These are phyloP conservation scores for Sanguinoderma infundibulare DNA, from an alignment of 1,284 basidiomycete species.

Conservation along the genomic window DNA sequence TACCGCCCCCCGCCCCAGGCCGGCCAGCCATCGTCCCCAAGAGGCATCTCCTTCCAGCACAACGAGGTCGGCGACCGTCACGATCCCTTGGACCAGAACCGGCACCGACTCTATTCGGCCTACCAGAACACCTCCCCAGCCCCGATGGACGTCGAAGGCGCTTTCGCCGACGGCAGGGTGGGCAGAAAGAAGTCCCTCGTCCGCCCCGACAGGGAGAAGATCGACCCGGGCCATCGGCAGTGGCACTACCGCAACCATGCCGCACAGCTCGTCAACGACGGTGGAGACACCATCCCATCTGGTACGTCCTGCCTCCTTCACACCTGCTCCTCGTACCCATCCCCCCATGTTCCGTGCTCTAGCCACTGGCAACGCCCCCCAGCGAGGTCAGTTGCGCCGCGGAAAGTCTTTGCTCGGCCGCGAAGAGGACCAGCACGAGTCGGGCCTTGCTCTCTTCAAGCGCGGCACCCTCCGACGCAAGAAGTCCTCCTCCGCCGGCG, in stretches of 20 bases:
- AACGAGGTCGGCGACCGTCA: conserved; percentile 69
- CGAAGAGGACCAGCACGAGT: conserved; percentile 87
- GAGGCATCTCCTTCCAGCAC: conserved; percentile 69
- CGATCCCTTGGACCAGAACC: conserved; percentile 54
- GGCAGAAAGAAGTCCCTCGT: conserved; percentile 93
- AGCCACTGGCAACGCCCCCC: conserved; percentile 87
- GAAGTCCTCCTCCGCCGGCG: conserved; percentile 47
- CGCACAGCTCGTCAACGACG: conserved; percentile 77
- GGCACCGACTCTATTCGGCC: conserved; percentile 52
- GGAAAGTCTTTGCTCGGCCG: conserved; percentile 88
- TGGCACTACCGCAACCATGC: conserved; percentile 96
- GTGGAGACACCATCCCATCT: conserved; percentile 78
- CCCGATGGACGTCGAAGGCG: conserved; percentile 55
- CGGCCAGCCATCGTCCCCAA: neutral
- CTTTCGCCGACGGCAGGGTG: conserved; percentile 49
- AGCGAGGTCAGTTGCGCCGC: conserved; percentile 67
- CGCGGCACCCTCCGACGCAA: conserved; percentile 79
- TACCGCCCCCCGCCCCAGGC: conserved; percentile 28
- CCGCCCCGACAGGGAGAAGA: conserved; percentile 93
- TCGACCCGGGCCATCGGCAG: conserved; percentile 93
- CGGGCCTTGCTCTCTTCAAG: conserved; percentile 87
- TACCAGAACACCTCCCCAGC: conserved; percentile 52
- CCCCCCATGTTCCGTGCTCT: conserved; percentile 9
- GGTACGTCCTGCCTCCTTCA: conserved; percentile 53
- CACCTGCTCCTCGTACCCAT: conserved; percentile 4